Evolutionary conservation across 257 asterid genomes (phyloP), one percentile per base, ranked within the genome.

Genomic region (Jaltomata sinuosa): DNA sequence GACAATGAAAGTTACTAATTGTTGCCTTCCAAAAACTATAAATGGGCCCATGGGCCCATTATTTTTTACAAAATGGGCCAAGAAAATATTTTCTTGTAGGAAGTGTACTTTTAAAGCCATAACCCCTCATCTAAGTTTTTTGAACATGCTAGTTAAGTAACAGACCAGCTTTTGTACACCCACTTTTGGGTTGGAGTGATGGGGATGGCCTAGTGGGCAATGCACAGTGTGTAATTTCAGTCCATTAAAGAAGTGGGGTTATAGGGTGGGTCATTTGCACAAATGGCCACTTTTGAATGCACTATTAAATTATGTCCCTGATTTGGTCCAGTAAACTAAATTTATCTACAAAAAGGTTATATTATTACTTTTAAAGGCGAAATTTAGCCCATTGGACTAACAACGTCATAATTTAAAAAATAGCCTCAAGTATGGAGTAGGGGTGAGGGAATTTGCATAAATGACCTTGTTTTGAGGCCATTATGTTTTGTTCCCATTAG

Each of bases 181-280:
- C 78, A 71, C 49, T 82, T 74, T 54, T 81, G 79, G 86, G 86
- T 87, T 85, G 90, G 85, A 85, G 69, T 83, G 86, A 87, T 87
- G 85, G 54, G 80, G 86, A 83, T 85, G 84, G 86, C 84, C 68
- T 42, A 87, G 84, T 85, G 90, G 87, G 77, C 74, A 85, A 62
- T 82, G 11, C 61, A 36, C 42, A 64, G 71, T 74, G 82, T 65
- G 21, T 40, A n/a, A n/a, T 61, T 25, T 38, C 22, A 84, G 84
- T 72, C 82, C 83, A 76, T 65, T 15, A 84, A 83, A 83, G 76
- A 81, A 68, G 52, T 68, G 77, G 84, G 88, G 78, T 12, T 83
- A n/a, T n/a, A 36, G 10, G 15, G 76, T 81, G 76, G 76, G 81
- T 1, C 40, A 76, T 50, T 72, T 38, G 36, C 36, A 42, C 21